Evolutionary conservation across 345 rosid genomes (phyloP), one percentile per base, ranked within the genome.

Genomic region (Acer yangbiense): DNA sequence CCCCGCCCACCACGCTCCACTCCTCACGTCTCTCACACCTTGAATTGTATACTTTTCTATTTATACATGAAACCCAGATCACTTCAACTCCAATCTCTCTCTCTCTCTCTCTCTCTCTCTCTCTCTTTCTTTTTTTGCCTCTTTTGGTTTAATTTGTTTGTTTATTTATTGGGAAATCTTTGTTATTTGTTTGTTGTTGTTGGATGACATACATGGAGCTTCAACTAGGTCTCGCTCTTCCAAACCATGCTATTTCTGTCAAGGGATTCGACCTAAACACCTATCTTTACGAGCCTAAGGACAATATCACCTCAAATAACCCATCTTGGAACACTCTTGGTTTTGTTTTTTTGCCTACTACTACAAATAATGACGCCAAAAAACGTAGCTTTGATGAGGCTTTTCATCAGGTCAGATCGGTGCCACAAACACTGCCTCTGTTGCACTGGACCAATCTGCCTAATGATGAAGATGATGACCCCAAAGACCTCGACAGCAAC

Each of bases 171-270:
- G 23, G 64, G 39, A n/a, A 9, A 9, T 17, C 14, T 54, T 48
- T 43, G 27, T 66, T 54, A n/a, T 58, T 54, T 29, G 29, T 39
- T 75, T 77, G 72, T 52, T 79, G 1, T 62, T 41, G 48, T 78
- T 81, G 74, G 61, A 55, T 65, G 78, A 58, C 57, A 6, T 27
- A 21, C 23, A 86, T 86, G 89, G 89, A 88, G 73, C 91, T 88
- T 63, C 84, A 81, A 41, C 74, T 88, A 11, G 85, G 86, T 68
- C 86, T 88, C 4, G 78, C 87, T 67, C 89, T 86, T 60, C 80
- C 89, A 13, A 69, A 52, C 71, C 20, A 17, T 65, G 35, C 68
- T 43, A 43, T 43, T 65, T 32, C 63, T 8, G 66, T 57, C 61
- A 44, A 61, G 17, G 75, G 81, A 7, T 68, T 85, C 32, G 84